Evolutionary conservation across 2,329 filamentous ascomycete genomes (phyloP).

Genomic region (Aspergillus sp.): DNA sequence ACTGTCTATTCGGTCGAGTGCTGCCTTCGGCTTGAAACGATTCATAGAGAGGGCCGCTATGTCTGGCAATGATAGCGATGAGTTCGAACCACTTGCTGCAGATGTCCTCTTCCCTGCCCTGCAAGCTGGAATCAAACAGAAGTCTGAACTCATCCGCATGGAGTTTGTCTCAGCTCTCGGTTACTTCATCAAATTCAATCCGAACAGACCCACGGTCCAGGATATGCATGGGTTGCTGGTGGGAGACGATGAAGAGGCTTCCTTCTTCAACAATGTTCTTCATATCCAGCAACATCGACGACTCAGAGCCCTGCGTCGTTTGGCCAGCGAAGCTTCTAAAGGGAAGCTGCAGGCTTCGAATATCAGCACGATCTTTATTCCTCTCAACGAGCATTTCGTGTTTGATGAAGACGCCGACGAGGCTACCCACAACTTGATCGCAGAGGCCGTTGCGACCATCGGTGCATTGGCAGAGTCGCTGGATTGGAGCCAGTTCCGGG

Average conservation of each 20-base stretch:
- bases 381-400: constrained; percentile 89
- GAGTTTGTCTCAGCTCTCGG: constrained; percentile 81
- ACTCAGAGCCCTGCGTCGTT: constrained; percentile 74
- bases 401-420: constrained; percentile 80
- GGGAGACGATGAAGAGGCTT: constrained; percentile 71
- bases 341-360: constrained; percentile 72
- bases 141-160: constrained; percentile 78
- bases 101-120: constrained; percentile 71
- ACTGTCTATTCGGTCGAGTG: constrained; percentile 79
- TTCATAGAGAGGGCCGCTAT: constrained; percentile 67
- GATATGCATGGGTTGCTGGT: constrained; percentile 73
- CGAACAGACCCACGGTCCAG: constrained; percentile 66
- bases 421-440: constrained; percentile 74
- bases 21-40: constrained; percentile 74
- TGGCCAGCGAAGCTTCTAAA: constrained; percentile 66
- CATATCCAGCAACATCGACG: constrained; percentile 87
- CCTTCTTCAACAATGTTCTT: constrained; percentile 90
- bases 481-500: constrained; percentile 88
- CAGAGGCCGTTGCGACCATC: constrained; percentile 81
- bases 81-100: constrained; percentile 60
- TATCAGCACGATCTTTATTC: constrained; percentile 82
- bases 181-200: constrained; percentile 69
- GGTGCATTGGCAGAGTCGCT: constrained; percentile 71
- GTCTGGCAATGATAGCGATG: constrained; percentile 43
- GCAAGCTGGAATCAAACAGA: constrained; percentile 71